phyloP scores from a whole-genome alignment of 257 asterid species.

The Anisodus tanguticus region DNA sequence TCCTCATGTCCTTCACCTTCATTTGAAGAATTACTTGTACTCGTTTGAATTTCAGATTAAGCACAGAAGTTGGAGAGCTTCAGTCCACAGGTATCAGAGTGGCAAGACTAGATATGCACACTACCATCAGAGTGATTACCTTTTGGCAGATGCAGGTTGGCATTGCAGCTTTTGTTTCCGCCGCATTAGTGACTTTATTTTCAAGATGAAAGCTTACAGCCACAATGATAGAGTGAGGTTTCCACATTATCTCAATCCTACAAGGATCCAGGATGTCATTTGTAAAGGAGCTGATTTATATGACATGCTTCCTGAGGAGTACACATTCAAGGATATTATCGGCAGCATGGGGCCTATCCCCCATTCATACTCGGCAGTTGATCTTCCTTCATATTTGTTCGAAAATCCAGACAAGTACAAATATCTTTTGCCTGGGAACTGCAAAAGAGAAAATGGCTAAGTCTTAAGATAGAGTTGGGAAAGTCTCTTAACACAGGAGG shows the following conservation, averaged over 20 bases:
- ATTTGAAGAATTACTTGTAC: constrained; percentile 72
- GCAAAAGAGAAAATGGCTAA: constrained; percentile 70
- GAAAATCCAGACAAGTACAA: constrained; percentile 64
- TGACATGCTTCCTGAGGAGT: constrained; percentile 92
- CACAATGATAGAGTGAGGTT: constrained; percentile 81
- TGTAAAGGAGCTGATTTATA: constrained; percentile 85
- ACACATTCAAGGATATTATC: constrained; percentile 78
- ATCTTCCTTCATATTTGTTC: constrained; percentile 70
- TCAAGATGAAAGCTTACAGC: constrained; percentile 96
- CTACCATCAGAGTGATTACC: constrained; percentile 67
- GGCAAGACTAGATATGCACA: constrained; percentile 83
- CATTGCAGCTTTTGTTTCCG: constrained; percentile 95
- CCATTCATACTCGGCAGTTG: constrained; percentile 85
- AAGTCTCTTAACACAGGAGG: not conserved
- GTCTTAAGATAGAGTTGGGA: not conserved
- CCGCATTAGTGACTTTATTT: constrained; percentile 64
- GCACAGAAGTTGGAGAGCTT: constrained; percentile 89
- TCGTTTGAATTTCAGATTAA: constrained; percentile 78
- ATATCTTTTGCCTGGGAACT: constrained; percentile 82
- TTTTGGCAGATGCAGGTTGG: constrained; percentile 91
- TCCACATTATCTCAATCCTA: constrained; percentile 75
- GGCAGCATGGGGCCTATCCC: constrained; percentile 87
- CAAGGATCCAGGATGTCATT: constrained; percentile 73
- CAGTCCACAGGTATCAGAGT: constrained; percentile 65
- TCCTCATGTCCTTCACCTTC: constrained; percentile 77